Conservation (phyloP, 192 early-diverging fungal genomes). For the Backusella luteola region DNA sequence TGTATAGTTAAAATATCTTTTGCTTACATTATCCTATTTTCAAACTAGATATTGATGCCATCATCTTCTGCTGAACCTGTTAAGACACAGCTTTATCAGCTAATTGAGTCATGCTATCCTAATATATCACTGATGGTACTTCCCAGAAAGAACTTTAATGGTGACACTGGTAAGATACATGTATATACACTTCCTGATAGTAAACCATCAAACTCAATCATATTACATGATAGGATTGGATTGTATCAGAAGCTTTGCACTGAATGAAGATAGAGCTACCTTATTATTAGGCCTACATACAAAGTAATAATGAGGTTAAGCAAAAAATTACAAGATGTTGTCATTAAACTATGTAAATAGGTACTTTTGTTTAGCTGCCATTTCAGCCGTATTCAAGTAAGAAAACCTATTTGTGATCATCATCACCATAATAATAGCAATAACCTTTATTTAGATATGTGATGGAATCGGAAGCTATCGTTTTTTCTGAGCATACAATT, state of each 20-base stretch:
- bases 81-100: conserved; percentile 51
- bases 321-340: not conserved
- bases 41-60: not conserved
- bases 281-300: not conserved
- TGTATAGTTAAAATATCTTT: not conserved
- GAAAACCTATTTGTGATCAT: not conserved
- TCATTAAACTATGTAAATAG: conserved; percentile 21
- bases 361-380: conserved; percentile 57
- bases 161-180: conserved; percentile 32
- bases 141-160: conserved; percentile 60
- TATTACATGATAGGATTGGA: not conserved
- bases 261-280: conserved; percentile 11
- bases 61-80: conserved; percentile 47
- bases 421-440: not conserved
- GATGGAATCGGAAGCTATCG: not conserved
- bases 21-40: not conserved
- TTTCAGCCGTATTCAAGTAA: conserved; percentile 49
- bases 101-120: conserved; percentile 43
- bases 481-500: conserved; percentile 3
- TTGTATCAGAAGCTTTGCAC: not conserved
- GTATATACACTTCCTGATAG: not conserved
- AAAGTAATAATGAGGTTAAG: not conserved
- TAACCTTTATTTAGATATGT: not conserved
- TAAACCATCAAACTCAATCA: not conserved
- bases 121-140: conserved; percentile 46